A percentile compares a stretch with the other conserved stretches of the same genome.
phyloP scores from a whole-genome alignment of 148 eudicot genomes.

The Agrostemma githago region DNA sequence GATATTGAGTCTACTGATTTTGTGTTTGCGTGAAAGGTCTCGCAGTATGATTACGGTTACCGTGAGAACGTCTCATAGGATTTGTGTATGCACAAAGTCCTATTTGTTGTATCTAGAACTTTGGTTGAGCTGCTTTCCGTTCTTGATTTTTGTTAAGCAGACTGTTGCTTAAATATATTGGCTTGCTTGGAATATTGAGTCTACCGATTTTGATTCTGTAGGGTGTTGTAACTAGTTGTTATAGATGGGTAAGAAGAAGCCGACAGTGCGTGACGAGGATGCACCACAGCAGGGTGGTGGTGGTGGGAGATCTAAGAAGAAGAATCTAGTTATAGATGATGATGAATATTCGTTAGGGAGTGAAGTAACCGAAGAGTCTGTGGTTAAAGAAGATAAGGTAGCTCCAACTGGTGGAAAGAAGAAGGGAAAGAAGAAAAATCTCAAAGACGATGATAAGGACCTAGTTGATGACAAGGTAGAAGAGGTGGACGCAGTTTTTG shows the following conservation, averaged over 20 bases:
- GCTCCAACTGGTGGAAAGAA: slow-evolving; percentile 32
- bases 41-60: no score
- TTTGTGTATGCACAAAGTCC: no score
- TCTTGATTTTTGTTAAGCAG: no score
- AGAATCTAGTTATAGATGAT: slow-evolving; percentile 56
- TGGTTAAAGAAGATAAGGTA: slow-evolving; percentile 38
- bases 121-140: no score
- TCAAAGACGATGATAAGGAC: slow-evolving; percentile 35
- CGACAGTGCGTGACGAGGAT: not conserved
- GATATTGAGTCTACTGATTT: no score
- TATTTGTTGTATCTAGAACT: no score
- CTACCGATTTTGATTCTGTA: not conserved
- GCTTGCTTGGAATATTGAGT: not conserved
- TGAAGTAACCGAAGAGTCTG: slow-evolving; percentile 45
- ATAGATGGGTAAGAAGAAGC: slow-evolving; percentile 6
- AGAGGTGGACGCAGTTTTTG: slow-evolving; percentile 36
- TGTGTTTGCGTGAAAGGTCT: no score
- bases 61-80: no score
- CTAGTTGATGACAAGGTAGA: slow-evolving; percentile 23
- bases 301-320: slow-evolving; percentile 35
- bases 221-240: not conserved
- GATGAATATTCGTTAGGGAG: slow-evolving; percentile 70
- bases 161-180: no score
- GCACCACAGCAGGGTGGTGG: not conserved
- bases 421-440: slow-evolving; percentile 46